Conservation (phyloP, 2,329 filamentous ascomycete species). For the Penicillium expansum region DNA sequence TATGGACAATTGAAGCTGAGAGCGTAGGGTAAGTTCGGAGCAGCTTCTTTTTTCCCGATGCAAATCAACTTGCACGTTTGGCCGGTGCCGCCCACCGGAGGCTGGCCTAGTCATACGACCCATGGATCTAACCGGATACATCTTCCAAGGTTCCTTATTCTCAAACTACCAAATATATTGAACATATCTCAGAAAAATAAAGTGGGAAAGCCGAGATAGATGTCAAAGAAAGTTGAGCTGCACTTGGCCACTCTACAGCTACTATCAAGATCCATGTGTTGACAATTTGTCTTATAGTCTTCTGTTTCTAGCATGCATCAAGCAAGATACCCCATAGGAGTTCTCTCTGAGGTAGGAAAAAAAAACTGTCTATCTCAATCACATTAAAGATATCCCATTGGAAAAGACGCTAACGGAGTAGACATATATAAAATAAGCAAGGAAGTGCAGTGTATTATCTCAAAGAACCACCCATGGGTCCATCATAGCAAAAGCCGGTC, state of each 20-base stretch:
- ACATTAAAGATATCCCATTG: background rate
- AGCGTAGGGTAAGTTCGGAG: conserved; percentile 15
- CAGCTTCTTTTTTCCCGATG: conserved; percentile 19
- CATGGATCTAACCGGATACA: background rate
- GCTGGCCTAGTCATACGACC: conserved; percentile 8
- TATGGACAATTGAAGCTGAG: conserved; percentile 9
- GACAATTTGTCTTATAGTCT: background rate
- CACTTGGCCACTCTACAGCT: background rate
- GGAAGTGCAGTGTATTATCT: conserved; percentile 3
- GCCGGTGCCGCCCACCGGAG: conserved; percentile 8
- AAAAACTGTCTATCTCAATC: background rate
- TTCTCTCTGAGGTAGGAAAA: too few species aligned
- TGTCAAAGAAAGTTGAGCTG: background rate
- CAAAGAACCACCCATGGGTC: background rate
- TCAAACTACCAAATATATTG: background rate
- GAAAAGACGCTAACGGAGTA: background rate
- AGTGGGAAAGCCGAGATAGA: background rate
- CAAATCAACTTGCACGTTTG: conserved; percentile 15
- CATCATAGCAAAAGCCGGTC: conserved; percentile 11
- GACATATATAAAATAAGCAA: background rate
- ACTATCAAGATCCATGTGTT: background rate
- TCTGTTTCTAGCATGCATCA: too few species aligned
- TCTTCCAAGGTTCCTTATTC: background rate
- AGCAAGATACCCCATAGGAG: too few species aligned
- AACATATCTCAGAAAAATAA: too few species aligned